Conservation (phyloP, 495 filamentous ascomycete genomes). For the Xylaria acuta region DNA sequence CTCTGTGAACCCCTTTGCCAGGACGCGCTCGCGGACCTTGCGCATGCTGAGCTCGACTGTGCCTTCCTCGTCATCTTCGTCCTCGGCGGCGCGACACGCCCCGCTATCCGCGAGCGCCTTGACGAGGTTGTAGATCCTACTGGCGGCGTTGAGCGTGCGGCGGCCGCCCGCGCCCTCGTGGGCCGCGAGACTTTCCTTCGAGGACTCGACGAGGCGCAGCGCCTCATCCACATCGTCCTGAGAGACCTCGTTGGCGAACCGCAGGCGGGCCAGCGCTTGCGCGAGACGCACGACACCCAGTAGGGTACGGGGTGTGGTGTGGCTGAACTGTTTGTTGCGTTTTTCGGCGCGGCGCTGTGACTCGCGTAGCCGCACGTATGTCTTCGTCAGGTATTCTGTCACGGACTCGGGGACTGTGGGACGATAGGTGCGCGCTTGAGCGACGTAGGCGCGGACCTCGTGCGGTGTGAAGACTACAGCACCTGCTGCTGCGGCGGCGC, state of each 20-base stretch:
- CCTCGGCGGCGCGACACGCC: conserved; percentile 69
- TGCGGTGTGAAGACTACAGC: conserved; percentile 79
- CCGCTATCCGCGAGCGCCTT: conserved; percentile 82
- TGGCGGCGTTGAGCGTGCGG: conserved; percentile 78
- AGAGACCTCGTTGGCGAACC: conserved; percentile 81
- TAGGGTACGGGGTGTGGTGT: conserved; percentile 91
- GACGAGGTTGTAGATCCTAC: conserved; percentile 93
- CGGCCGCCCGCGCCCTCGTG: conserved; percentile 62
- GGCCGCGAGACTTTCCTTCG: conserved; percentile 79
- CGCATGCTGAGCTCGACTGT: conserved; percentile 81
- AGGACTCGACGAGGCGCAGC: conserved; percentile 85
- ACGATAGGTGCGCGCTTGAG: conserved; percentile 85
- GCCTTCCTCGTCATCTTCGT: conserved; percentile 64
- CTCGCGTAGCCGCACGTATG: conserved; percentile 90
- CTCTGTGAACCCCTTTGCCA: conserved; percentile 96
- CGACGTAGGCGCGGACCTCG: conserved; percentile 95
- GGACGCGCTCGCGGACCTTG: conserved; percentile 84
- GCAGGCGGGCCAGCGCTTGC: conserved; percentile 92
- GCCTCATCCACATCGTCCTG: conserved; percentile 97
- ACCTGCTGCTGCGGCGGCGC: conserved; percentile 30
- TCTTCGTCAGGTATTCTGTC: conserved; percentile 94
- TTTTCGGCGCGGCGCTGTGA: conserved; percentile 88
- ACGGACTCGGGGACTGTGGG: conserved; percentile 82
- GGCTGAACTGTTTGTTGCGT: conserved; percentile 85
- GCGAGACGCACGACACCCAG: conserved; percentile 91